These are phyloP conservation scores for Pichia sp. DNA, from an alignment of 1,139 yeast species.

Conservation along the genomic window DNA sequence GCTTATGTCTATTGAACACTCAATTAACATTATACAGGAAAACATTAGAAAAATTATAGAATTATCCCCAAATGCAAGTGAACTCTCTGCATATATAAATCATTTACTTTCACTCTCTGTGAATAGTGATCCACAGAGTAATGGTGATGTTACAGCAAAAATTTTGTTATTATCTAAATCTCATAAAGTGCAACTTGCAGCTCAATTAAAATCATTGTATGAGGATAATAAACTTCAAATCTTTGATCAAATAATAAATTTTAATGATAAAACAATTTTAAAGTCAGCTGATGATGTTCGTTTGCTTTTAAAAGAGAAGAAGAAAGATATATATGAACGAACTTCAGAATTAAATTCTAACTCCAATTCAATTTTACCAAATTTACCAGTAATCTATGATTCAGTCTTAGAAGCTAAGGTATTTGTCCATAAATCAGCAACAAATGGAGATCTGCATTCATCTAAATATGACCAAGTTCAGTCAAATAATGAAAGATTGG, in stretches of 20 bases:
- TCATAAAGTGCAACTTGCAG: constrained; percentile 50
- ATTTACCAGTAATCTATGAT: constrained; percentile 66
- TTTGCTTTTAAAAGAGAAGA: constrained; percentile 13
- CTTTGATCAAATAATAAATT: constrained; percentile 28
- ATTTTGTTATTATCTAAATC: constrained; percentile 47
- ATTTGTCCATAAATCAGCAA: constrained; percentile 74
- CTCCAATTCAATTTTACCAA: constrained; percentile 28
- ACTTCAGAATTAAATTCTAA: constrained; percentile 30
- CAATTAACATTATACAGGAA: constrained; percentile 14
- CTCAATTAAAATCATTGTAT: constrained; percentile 51
- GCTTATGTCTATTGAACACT: constrained; percentile 22
- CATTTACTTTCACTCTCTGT: constrained; percentile 53
- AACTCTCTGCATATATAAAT: constrained; percentile 21
- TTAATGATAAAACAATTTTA: constrained; percentile 25
- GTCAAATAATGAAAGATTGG: constrained; percentile 83
- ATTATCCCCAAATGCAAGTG: constrained; percentile 10
- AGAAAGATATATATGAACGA: neutral
- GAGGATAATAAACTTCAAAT: constrained; percentile 38
- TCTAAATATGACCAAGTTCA: constrained; percentile 51
- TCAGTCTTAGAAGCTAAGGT: constrained; percentile 60
- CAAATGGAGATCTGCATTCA: constrained; percentile 53
- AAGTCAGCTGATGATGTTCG: constrained; percentile 18
- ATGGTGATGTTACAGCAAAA: constrained; percentile 29
- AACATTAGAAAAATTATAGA: constrained; percentile 13
- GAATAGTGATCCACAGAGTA: constrained; percentile 25